A percentile compares a stretch with the other conserved stretches of the same genome.
phyloP scores from a whole-genome alignment of 2,329 filamentous ascomycete species.

The Sarocladium brachiariae region DNA sequence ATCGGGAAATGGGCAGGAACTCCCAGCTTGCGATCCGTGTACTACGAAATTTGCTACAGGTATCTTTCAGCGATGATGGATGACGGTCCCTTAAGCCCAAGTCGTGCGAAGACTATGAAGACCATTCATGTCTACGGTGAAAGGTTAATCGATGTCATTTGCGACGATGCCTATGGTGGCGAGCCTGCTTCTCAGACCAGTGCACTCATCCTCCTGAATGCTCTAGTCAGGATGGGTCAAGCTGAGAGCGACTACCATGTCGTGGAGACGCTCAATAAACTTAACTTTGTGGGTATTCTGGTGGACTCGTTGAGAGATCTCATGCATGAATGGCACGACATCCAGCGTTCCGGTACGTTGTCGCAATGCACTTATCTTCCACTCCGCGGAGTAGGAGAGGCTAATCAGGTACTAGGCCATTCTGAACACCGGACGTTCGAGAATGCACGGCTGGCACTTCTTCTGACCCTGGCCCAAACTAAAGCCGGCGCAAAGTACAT shows the following conservation, averaged over 20 bases:
- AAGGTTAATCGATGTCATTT: constrained; percentile 75
- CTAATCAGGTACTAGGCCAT: constrained; percentile 24
- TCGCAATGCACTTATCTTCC: constrained; percentile 9
- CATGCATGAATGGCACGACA: constrained; percentile 61
- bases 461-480: constrained; percentile 78
- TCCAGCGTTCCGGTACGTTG: constrained; percentile 45
- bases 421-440: constrained; percentile 43
- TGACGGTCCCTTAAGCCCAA: constrained; percentile 39
- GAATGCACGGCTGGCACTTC: constrained; percentile 70
- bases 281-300: constrained; percentile 87
- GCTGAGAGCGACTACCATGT: constrained; percentile 67
- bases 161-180: constrained; percentile 86
- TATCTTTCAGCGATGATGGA: constrained; percentile 68
- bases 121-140: constrained; percentile 64
- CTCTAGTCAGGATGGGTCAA: constrained; percentile 66
- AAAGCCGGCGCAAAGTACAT: constrained; percentile 77
- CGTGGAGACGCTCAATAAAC: constrained; percentile 69
- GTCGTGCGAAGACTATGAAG: constrained; percentile 60
- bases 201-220: constrained; percentile 75
- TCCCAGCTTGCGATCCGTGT: constrained; percentile 68
- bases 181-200: constrained; percentile 77
- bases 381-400: not conserved
- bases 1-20: constrained; percentile 68
- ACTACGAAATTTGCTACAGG: constrained; percentile 87
- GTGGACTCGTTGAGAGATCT: constrained; percentile 81